Evolutionary conservation across 768 basidiomycete genomes (phyloP).

Genomic region (Tricholomella constricta): DNA sequence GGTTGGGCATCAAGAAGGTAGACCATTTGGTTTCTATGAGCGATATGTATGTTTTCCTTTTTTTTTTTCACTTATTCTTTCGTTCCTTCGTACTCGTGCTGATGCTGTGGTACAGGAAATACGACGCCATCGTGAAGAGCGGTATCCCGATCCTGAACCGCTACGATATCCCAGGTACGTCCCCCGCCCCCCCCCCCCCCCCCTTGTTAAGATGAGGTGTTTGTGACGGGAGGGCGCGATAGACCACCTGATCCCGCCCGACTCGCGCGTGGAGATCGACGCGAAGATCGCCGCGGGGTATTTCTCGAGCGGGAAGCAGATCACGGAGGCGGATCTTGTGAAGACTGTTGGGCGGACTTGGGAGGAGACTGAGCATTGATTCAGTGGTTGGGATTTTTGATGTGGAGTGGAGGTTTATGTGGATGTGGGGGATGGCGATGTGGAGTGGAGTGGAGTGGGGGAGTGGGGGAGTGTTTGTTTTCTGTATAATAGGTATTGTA

Average conservation of each 20-base stretch:
- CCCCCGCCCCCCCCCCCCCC: background rate
- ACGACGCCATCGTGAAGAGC: conserved; percentile 88
- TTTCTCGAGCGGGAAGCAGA: conserved; percentile 77
- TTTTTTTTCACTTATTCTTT: background rate
- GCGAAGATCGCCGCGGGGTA: conserved; percentile 97
- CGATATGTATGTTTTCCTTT: conserved; percentile 57
- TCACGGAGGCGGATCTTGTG: conserved; percentile 76
- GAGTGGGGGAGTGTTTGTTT: too few relatives aligned
- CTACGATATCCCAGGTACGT: conserved; percentile 84
- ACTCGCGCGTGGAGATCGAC: conserved; percentile 92
- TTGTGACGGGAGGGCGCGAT: conserved; percentile 2
- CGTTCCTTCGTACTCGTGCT: background rate
- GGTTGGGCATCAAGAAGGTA: conserved; percentile 90
- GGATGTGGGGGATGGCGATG: background rate
- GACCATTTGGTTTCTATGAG: conserved; percentile 91
- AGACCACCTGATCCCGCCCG: conserved; percentile 88
- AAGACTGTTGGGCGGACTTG: conserved; percentile 89
- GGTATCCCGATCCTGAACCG: conserved; percentile 81
- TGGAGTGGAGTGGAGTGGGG: background rate
- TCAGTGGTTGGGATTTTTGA: background rate
- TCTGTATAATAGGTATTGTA: too few relatives aligned
- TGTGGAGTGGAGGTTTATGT: too few relatives aligned
- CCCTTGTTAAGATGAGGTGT: background rate
- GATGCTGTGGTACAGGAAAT: conserved; percentile 61
- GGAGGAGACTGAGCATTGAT: conserved; percentile 86